phyloP scores from a whole-genome alignment of 2,329 filamentous ascomycete genomes.

The Colletotrichum chlorophyti region DNA sequence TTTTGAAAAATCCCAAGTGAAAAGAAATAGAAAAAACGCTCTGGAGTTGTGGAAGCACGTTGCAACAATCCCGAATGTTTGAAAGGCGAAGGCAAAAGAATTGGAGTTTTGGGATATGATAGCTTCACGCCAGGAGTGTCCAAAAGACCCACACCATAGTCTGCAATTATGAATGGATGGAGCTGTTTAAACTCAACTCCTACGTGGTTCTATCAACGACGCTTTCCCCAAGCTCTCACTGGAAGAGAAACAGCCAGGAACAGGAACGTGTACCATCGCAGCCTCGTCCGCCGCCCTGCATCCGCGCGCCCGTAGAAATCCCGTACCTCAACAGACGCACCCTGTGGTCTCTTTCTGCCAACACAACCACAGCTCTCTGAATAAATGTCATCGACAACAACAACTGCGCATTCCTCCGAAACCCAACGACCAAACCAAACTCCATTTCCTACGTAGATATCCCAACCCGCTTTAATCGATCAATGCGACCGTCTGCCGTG shows the following conservation, averaged over 20 bases:
- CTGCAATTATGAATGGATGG: accelerated
- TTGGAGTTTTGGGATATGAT: conserved; percentile 27
- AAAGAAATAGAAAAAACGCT: too few species aligned
- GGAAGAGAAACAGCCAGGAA: conserved; percentile 24
- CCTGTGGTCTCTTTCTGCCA: not conserved
- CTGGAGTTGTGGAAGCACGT: too few species aligned
- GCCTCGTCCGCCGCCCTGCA: conserved; percentile 27
- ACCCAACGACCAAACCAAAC: not conserved
- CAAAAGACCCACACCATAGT: not conserved
- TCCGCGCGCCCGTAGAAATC: conserved; percentile 19
- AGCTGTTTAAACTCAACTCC: not conserved
- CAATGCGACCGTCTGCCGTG: not conserved
- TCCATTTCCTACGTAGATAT: not conserved
- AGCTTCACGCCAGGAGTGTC: not conserved
- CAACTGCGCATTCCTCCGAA: not conserved
- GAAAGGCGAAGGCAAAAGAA: conserved; percentile 17
- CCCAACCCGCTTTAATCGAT: not conserved
- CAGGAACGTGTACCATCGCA: conserved; percentile 28
- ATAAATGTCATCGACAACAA: conserved; percentile 19
- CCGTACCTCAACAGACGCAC: conserved; percentile 3
- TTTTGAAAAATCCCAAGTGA: too few species aligned
- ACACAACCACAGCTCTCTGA: not conserved
- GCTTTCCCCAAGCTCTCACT: conserved; percentile 28
- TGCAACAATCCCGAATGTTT: too few species aligned
- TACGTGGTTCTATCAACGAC: conserved; percentile 13